These are phyloP conservation scores for Ophiostoma populinum DNA, from an alignment of 2,329 filamentous ascomycete species.

Conservation along the genomic window DNA sequence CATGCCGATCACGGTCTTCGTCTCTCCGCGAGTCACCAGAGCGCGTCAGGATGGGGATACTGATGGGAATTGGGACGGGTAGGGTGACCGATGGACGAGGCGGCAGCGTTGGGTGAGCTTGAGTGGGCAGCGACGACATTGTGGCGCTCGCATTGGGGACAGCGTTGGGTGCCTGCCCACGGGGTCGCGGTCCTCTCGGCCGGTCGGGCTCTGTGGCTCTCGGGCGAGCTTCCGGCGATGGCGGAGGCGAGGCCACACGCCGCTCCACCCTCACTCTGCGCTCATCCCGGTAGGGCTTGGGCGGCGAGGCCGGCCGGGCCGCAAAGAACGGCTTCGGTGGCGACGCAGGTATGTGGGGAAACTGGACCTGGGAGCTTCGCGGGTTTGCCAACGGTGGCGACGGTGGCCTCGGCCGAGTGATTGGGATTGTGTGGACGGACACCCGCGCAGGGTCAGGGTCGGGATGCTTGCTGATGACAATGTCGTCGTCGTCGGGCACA, in stretches of 20 bases:
- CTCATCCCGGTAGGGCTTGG: slow-evolving; percentile 3
- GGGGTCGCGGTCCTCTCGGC: slow-evolving; percentile 11
- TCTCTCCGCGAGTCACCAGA: background rate
- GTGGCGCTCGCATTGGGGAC: slow-evolving; percentile 9
- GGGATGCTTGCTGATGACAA: slow-evolving; percentile 1
- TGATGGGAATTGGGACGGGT: slow-evolving; percentile 5
- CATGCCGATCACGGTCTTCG: slow-evolving; percentile 1
- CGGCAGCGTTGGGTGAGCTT: background rate
- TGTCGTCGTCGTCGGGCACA: slow-evolving; percentile 20
- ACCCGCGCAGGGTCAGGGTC: no score
- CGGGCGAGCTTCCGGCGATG: slow-evolving; percentile 14
- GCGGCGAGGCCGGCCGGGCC: background rate
- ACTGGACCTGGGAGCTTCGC: slow-evolving; percentile 10
- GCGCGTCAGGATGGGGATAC: slow-evolving; percentile 1
- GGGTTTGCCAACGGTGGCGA: slow-evolving; percentile 20
- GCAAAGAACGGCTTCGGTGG: slow-evolving; percentile 2
- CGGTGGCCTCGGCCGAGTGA: slow-evolving; percentile 18
- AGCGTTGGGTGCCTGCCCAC: slow-evolving; percentile 16
- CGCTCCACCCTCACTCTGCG: slow-evolving; percentile 11
- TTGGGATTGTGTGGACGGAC: no score
- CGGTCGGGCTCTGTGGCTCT: slow-evolving; percentile 6
- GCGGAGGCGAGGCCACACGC: slow-evolving; percentile 15
- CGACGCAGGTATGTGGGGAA: slow-evolving; percentile 3
- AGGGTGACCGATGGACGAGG: slow-evolving; percentile 4
- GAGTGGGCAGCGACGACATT: slow-evolving; percentile 1